Conservation (phyloP, 495 filamentous ascomycete genomes). For the Aspergillus baeticus region DNA sequence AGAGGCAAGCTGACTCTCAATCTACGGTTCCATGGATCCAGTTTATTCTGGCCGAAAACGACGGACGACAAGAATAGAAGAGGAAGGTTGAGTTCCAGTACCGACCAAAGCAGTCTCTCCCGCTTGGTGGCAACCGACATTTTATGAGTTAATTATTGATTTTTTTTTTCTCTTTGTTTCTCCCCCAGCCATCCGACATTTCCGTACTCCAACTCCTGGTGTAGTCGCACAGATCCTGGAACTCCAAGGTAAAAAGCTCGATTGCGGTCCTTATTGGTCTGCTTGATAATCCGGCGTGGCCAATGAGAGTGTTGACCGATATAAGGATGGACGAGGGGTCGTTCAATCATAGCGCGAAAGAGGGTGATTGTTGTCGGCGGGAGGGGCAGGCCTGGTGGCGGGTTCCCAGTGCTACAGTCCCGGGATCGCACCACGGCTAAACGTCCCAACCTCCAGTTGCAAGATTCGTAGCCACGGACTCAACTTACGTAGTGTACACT, state of each 20-base stretch:
- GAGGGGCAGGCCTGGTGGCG: constrained; percentile 9
- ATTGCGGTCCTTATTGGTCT: neutral
- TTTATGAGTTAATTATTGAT: neutral
- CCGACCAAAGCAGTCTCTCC: neutral
- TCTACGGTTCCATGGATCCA: constrained; percentile 20
- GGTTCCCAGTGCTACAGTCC: constrained; percentile 40
- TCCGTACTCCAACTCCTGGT: too few relatives aligned
- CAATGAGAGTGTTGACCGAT: neutral
- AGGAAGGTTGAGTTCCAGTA: constrained; percentile 6
- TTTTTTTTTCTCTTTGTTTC: too few relatives aligned
- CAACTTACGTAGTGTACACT: constrained; percentile 10
- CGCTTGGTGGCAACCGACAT: neutral
- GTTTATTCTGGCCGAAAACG: neutral
- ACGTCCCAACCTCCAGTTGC: constrained; percentile 4
- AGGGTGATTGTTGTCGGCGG: neutral
- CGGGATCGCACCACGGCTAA: constrained; percentile 26
- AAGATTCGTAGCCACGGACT: too few relatives aligned
- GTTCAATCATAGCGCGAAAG: constrained; percentile 4
- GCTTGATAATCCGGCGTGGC: neutral
- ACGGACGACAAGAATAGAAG: constrained; percentile 3
- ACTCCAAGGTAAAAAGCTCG: neutral
- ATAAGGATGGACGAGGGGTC: neutral
- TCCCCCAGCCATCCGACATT: too few relatives aligned
- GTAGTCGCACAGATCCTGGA: neutral
- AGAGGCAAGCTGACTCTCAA: neutral